Conservation (phyloP, 208 protist species). For the Trypanosoma caninum region DNA sequence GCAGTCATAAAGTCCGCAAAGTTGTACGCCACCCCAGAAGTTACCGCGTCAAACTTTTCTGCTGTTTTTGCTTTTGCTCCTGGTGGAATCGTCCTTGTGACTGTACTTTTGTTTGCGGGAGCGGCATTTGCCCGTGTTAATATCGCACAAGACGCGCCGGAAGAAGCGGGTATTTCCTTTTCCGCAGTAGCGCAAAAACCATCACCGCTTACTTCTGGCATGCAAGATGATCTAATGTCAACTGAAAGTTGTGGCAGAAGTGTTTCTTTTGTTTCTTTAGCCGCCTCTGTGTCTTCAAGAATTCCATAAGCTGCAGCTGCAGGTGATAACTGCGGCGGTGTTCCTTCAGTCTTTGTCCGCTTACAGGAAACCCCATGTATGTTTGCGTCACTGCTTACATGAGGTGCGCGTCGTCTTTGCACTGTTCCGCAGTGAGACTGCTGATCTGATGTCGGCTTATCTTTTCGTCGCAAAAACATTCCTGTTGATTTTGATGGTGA, state of each 20-base stretch:
- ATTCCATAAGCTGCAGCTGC: background rate
- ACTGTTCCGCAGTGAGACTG: too few relatives aligned
- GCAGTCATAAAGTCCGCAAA: conserved; percentile 31
- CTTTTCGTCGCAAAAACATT: too few relatives aligned
- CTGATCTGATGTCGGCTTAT: too few relatives aligned
- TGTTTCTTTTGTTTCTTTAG: background rate
- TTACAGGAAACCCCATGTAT: background rate
- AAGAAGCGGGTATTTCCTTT: too few relatives aligned
- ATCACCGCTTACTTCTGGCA: too few relatives aligned
- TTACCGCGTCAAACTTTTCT: background rate
- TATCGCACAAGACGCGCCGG: too few relatives aligned
- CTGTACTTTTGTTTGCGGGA: background rate
- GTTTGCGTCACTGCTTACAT: background rate
- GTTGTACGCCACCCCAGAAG: conserved; percentile 18
- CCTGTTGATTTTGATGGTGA: too few relatives aligned
- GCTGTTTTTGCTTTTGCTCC: background rate
- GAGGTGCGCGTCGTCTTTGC: conserved; percentile 4
- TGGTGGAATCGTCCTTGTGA: too few relatives aligned
- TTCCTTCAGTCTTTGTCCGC: background rate
- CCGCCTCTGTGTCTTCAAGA: background rate
- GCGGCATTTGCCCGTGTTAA: background rate
- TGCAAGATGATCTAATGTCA: too few relatives aligned
- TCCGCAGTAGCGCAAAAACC: too few relatives aligned
- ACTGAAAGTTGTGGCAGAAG: background rate
- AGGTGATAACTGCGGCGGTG: background rate